phyloP scores from a whole-genome alignment of 805 yeast species.

The Schwanniomyces pseudopolymorphus region DNA sequence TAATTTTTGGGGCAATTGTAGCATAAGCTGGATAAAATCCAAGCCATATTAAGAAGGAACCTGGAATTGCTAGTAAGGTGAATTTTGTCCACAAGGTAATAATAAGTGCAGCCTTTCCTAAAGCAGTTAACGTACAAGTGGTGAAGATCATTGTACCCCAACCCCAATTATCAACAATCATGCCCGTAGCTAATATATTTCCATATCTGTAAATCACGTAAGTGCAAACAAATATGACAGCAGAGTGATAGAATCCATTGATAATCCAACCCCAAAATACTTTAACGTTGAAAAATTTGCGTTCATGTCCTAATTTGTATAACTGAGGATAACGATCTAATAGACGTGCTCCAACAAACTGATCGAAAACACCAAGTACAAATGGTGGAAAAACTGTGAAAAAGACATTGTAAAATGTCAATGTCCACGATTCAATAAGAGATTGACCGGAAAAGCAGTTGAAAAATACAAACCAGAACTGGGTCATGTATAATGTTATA shows the following conservation, averaged over 20 bases:
- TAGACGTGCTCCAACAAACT: slow-evolving; percentile 86
- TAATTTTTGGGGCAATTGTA: slow-evolving; percentile 74
- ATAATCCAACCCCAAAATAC: slow-evolving; percentile 97
- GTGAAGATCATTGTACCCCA: slow-evolving; percentile 93
- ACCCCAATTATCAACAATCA: slow-evolving; percentile 82
- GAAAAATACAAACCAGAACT: slow-evolving; percentile 94
- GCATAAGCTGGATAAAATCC: slow-evolving; percentile 86
- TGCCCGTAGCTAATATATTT: slow-evolving; percentile 64
- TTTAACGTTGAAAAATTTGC: slow-evolving; percentile 83
- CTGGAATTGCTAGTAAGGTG: slow-evolving; percentile 90
- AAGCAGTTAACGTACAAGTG: slow-evolving; percentile 79
- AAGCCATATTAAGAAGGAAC: slow-evolving; percentile 84
- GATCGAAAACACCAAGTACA: slow-evolving; percentile 95
- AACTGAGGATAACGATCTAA: slow-evolving; percentile 90
- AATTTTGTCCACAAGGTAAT: slow-evolving; percentile 95
- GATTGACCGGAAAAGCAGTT: slow-evolving; percentile 96
- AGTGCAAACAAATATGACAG: slow-evolving; percentile 74
- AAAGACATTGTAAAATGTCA: slow-evolving; percentile 91
- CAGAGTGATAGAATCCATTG: slow-evolving; percentile 94
- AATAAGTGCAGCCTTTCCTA: slow-evolving; percentile 92
- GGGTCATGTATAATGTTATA: slow-evolving; percentile 94
- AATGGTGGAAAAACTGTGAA: slow-evolving; percentile 96
- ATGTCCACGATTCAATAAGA: slow-evolving; percentile 95
- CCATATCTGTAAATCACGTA: slow-evolving; percentile 68
- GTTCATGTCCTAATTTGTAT: slow-evolving; percentile 85